Evolutionary conservation across 306 rosid genomes (phyloP).

Genomic region (Castanea sativa): DNA sequence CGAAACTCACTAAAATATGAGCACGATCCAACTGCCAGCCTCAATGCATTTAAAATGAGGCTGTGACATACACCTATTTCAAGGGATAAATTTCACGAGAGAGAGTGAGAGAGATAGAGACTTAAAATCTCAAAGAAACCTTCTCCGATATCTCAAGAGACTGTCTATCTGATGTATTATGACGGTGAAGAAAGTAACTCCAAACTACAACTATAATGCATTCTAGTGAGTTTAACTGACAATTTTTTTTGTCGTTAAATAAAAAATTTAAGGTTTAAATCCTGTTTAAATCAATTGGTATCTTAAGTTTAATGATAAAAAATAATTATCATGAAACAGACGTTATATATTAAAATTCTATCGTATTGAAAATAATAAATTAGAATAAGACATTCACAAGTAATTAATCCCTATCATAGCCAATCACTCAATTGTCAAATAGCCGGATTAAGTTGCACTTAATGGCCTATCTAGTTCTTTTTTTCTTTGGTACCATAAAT

Average conservation of each 20-base stretch:
- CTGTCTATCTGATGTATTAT: no score
- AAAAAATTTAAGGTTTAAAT: no score
- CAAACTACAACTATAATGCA: accelerated
- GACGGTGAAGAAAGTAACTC: background rate
- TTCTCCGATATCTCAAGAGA: background rate
- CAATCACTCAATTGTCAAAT: background rate
- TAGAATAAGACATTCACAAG: background rate
- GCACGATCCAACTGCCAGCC: background rate
- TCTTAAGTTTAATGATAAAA: no score
- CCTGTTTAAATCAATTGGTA: no score
- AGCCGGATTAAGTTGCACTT: background rate
- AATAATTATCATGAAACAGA: no score
- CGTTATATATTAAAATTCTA: no score
- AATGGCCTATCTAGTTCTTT: background rate
- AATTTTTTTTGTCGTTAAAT: accelerated
- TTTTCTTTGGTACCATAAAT: background rate
- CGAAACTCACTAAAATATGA: background rate
- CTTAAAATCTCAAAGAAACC: background rate
- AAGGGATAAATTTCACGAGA: background rate
- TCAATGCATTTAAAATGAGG: background rate
- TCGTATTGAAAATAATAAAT: no score
- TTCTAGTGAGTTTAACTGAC: no score
- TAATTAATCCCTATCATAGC: background rate
- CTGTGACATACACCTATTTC: background rate
- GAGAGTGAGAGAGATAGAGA: no score